These are phyloP conservation scores for Heliamphora pulchella DNA, from an alignment of 179 eudicot species.

Conservation along the genomic window DNA sequence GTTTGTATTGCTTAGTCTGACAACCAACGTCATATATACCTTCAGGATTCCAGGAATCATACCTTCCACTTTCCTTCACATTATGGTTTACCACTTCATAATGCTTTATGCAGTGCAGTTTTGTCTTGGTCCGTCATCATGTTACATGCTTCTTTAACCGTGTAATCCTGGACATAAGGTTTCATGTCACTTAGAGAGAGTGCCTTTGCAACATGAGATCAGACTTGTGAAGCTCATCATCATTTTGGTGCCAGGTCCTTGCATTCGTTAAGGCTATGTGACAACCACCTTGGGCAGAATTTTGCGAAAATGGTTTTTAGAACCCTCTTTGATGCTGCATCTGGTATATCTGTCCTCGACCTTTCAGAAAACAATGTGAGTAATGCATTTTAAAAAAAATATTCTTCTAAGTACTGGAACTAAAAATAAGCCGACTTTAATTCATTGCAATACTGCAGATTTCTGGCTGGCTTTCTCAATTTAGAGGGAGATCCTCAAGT, in stretches of 20 bases:
- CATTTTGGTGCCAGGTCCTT: slow-evolving; percentile 48
- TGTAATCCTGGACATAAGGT: neutral
- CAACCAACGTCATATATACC: neutral
- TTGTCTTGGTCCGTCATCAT: neutral
- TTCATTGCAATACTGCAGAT: slow-evolving; percentile 43
- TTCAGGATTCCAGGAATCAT: neutral
- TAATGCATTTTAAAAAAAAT: slow-evolving; percentile 6
- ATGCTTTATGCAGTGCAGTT: slow-evolving; percentile 5
- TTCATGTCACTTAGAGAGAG: neutral
- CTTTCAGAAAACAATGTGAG: slow-evolving; percentile 79
- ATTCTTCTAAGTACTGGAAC: neutral
- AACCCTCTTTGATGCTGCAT: slow-evolving; percentile 57
- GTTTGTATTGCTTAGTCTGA: neutral
- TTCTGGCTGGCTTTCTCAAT: slow-evolving; percentile 72
- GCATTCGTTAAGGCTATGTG: slow-evolving; percentile 52
- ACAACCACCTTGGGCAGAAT: slow-evolving; percentile 39
- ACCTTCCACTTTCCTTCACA: neutral
- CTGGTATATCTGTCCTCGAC: slow-evolving; percentile 52
- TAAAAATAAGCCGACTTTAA: neutral
- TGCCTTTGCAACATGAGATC: slow-evolving; percentile 2
- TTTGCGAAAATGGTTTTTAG: slow-evolving; percentile 48
- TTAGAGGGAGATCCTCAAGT: slow-evolving; percentile 33
- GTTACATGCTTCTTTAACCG: neutral
- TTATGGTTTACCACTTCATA: neutral
- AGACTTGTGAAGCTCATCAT: neutral